phyloP scores from a whole-genome alignment of 192 early-diverging fungal species.

The Obelidium mucronatum region DNA sequence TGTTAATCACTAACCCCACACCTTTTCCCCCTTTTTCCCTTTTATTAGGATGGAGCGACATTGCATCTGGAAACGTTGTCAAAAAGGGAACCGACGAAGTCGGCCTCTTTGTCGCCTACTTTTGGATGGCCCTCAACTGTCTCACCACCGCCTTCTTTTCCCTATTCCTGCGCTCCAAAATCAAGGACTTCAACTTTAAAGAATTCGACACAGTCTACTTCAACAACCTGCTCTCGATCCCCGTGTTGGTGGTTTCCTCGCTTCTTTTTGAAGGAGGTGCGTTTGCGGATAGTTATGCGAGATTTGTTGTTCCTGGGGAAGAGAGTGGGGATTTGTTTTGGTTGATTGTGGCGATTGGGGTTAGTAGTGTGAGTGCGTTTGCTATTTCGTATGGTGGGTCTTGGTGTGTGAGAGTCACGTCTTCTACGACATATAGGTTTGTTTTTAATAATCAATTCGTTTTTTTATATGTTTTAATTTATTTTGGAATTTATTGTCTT shows the following conservation, averaged over 20 bases:
- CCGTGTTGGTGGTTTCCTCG: slow-evolving; percentile 59
- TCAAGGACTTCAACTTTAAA: slow-evolving; percentile 90
- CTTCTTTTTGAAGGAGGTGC: slow-evolving; percentile 47
- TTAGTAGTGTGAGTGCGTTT: slow-evolving; percentile 88
- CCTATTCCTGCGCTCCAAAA: slow-evolving; percentile 89
- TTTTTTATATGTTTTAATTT: no score
- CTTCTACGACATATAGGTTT: slow-evolving; percentile 63
- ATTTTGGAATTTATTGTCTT: no score
- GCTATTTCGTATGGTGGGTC: slow-evolving; percentile 86
- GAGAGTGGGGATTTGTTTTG: slow-evolving; percentile 29
- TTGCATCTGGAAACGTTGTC: slow-evolving; percentile 40
- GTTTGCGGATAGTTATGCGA: slow-evolving; percentile 24
- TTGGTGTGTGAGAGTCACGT: slow-evolving; percentile 80
- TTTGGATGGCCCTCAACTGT: slow-evolving; percentile 95
- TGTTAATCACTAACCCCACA: no score
- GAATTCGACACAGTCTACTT: slow-evolving; percentile 99
- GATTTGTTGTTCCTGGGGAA: slow-evolving; percentile 42
- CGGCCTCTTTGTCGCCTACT: slow-evolving; percentile 39
- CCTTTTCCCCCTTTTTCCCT: not conserved
- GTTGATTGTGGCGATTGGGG: slow-evolving; percentile 68
- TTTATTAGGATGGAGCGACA: slow-evolving; percentile 50
- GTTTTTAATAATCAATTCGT: no score
- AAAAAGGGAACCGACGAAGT: slow-evolving; percentile 35
- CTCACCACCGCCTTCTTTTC: slow-evolving; percentile 86
- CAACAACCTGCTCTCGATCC: slow-evolving; percentile 92